phyloP scores from a whole-genome alignment of 2,329 filamentous ascomycete species.

The Lachnellula willkommii region DNA sequence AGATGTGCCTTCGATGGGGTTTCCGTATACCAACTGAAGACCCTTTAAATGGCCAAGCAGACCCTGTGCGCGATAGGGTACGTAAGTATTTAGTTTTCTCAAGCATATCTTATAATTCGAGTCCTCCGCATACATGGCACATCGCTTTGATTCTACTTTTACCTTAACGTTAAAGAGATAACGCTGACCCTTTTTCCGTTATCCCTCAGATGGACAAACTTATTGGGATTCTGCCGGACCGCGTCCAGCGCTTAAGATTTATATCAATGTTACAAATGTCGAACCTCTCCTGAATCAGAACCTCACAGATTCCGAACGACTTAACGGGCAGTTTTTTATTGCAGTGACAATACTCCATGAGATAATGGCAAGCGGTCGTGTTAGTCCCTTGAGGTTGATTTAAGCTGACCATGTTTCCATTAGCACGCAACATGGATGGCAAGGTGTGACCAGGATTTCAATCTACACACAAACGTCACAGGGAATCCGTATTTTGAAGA shows the following conservation, averaged over 20 bases:
- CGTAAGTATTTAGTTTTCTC: too few relatives aligned
- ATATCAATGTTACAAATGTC: neutral
- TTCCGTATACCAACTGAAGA: neutral
- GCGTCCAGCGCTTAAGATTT: neutral
- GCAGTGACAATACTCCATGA: slow-evolving; percentile 1
- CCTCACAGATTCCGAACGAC: neutral
- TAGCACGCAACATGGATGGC: slow-evolving; percentile 1
- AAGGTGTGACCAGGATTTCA: slow-evolving; percentile 12
- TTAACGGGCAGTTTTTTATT: neutral
- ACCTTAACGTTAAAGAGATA: too few relatives aligned
- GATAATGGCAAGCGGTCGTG: neutral
- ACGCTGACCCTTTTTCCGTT: too few relatives aligned
- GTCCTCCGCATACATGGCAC: too few relatives aligned
- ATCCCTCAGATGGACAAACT: neutral
- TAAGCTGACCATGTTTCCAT: neutral
- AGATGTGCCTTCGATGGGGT: neutral
- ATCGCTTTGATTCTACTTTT: too few relatives aligned
- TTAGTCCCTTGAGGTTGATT: neutral
- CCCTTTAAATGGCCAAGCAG: neutral
- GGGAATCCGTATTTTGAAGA: slow-evolving; percentile 14
- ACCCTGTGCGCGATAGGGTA: too few relatives aligned
- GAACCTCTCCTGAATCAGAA: neutral
- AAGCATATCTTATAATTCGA: too few relatives aligned
- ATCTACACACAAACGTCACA: neutral
- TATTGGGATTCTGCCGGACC: neutral